Percentiles rank a stretch among this genome's conserved stretches.
Conservation (phyloP, 202 grass and related monocot genomes). For the Schoenoplectus triqueter region DNA sequence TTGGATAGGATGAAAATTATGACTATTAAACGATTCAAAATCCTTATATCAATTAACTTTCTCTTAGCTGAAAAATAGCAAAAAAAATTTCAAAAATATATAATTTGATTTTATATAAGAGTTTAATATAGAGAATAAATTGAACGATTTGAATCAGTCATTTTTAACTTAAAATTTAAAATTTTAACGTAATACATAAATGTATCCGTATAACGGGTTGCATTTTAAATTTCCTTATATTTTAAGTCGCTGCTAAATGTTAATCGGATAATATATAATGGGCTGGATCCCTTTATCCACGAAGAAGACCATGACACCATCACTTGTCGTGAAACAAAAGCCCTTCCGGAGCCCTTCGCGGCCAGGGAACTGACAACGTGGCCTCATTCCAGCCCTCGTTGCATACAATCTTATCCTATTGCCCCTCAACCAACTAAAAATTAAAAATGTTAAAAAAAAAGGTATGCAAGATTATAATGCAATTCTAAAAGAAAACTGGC, state of each 20-base stretch:
- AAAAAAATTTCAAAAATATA: too few species aligned
- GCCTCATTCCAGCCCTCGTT: constrained; percentile 21
- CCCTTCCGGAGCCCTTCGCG: constrained; percentile 8
- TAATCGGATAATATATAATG: constrained; percentile 20
- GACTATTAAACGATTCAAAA: too few species aligned
- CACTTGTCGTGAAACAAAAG: not conserved
- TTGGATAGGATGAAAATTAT: too few species aligned
- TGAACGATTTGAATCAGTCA: too few species aligned
- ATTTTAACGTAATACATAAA: too few species aligned
- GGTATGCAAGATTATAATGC: not conserved
- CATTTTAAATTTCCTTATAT: not conserved
- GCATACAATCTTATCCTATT: constrained; percentile 15
- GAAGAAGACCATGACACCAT: too few species aligned
- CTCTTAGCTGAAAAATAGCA: too few species aligned
- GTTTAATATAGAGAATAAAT: too few species aligned
- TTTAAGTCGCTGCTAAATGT: not conserved
- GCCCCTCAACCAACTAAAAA: not conserved
- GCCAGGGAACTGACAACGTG: constrained; percentile 25
- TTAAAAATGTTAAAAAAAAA: not conserved
- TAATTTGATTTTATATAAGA: too few species aligned
- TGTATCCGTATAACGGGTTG: too few species aligned
- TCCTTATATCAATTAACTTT: too few species aligned
- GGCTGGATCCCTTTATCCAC: not conserved
- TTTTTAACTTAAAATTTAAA: too few species aligned
- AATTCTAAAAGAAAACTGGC: not conserved